Percentiles rank a stretch among this genome's conserved stretches.
phyloP scores from a whole-genome alignment of 495 filamentous ascomycete species.

The Neurospora terricola region DNA sequence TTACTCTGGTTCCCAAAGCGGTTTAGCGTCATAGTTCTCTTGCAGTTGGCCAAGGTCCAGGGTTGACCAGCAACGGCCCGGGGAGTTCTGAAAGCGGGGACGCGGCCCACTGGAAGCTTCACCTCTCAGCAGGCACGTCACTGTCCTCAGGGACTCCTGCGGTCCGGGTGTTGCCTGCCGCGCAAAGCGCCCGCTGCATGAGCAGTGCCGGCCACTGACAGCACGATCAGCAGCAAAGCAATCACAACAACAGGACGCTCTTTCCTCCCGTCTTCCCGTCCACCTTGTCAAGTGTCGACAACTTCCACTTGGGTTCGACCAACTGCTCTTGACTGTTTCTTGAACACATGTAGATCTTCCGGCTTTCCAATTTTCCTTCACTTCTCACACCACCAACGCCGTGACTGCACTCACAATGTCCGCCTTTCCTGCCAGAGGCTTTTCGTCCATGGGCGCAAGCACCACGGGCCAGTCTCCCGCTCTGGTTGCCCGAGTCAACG shows the following conservation, averaged over 20 bases:
- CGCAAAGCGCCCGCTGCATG: background rate
- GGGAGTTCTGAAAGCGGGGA: background rate
- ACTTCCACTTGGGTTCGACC: background rate
- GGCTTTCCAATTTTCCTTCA: background rate
- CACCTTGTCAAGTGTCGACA: background rate
- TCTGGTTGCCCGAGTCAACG: conserved; percentile 76
- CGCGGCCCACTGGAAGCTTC: conserved; percentile 1
- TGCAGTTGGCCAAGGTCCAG: background rate
- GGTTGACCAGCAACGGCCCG: conserved; percentile 6
- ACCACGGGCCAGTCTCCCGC: conserved; percentile 64
- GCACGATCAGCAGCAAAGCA: background rate
- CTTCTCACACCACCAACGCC: background rate
- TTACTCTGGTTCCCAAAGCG: conserved; percentile 19
- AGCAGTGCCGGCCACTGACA: background rate
- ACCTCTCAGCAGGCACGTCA: background rate
- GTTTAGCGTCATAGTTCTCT: conserved; percentile 11
- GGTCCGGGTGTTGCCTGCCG: background rate
- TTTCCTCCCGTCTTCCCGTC: background rate
- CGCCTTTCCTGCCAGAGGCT: conserved; percentile 37
- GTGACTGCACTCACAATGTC: conserved; percentile 17
- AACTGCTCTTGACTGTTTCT: background rate
- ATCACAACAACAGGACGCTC: background rate
- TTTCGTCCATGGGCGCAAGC: conserved; percentile 44
- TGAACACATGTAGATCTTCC: background rate
- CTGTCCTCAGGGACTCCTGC: background rate